Evolutionary conservation across 257 asterid species (phyloP).

Genomic region (Anisodus acutangulus): DNA sequence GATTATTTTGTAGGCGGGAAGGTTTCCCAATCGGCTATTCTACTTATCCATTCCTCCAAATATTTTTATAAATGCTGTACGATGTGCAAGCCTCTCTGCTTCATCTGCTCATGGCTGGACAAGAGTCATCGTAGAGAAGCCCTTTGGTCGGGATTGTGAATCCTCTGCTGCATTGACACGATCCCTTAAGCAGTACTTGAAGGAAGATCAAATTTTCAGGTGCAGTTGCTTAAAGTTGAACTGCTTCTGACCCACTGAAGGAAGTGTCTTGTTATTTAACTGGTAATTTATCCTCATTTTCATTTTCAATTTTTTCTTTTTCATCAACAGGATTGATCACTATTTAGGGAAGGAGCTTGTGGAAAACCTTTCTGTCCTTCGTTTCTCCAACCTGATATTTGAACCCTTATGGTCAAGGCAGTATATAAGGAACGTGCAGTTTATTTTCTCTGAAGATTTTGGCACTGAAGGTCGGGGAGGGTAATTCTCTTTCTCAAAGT

Average conservation of each 20-base stretch:
- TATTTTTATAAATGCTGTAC: constrained; percentile 83
- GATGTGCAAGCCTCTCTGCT: constrained; percentile 88
- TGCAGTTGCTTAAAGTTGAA: constrained; percentile 28
- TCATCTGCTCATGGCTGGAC: constrained; percentile 91
- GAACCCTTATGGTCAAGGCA: constrained; percentile 98
- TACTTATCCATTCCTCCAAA: constrained; percentile 96
- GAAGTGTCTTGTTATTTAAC: not conserved
- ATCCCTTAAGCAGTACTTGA: constrained; percentile 79
- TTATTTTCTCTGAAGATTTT: constrained; percentile 95
- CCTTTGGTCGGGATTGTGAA: constrained; percentile 94
- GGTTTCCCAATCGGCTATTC: constrained; percentile 79
- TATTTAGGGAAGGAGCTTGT: constrained; percentile 98
- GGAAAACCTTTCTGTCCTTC: constrained; percentile 94
- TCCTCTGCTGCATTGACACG: constrained; percentile 93
- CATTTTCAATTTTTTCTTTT: not conserved
- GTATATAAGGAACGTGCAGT: constrained; percentile 90
- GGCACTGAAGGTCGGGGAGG: constrained; percentile 99
- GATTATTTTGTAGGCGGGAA: constrained; percentile 65
- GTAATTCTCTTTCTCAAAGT: constrained; percentile 48
- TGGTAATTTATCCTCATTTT: constrained; percentile 9
- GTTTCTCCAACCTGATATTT: constrained; percentile 89
- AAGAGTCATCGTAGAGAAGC: constrained; percentile 96
- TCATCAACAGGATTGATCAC: constrained; percentile 82
- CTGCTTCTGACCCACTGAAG: constrained; percentile 6
- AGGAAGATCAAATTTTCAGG: constrained; percentile 97